A percentile compares a stretch with the other conserved stretches of the same genome.
Evolutionary conservation across 169 alveolate species (phyloP).

Genomic region (Cryptosporidium andersoni): DNA sequence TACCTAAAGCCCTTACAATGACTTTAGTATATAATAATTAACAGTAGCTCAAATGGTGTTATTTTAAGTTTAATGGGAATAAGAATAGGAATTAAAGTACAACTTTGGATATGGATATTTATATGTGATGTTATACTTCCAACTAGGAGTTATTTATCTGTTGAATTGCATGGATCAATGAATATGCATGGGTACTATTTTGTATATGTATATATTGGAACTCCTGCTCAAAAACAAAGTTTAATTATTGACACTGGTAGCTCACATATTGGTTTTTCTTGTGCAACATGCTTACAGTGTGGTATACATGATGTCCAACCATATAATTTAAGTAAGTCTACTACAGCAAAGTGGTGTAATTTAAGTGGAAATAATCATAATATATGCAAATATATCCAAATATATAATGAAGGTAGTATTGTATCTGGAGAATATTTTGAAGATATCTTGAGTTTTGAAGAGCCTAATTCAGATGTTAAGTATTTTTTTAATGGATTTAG

Average conservation of each 20-base stretch:
- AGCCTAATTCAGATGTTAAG: conserved; percentile 4
- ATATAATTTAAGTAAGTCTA: conserved; percentile 62
- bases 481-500: neutral
- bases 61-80: neutral
- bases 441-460: conserved; percentile 69
- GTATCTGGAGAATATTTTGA: conserved; percentile 73
- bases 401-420: conserved; percentile 76
- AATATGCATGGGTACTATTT: conserved; percentile 34
- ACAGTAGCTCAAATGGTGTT: neutral
- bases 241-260: conserved; percentile 78
- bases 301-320: conserved; percentile 76
- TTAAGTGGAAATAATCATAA: conserved; percentile 1
- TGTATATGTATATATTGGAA: conserved; percentile 23
- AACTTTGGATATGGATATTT: neutral
- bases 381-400: conserved; percentile 73
- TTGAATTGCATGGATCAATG: conserved; percentile 1
- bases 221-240: conserved; percentile 75
- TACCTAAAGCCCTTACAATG: too few species aligned
- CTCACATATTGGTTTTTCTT: conserved; percentile 76
- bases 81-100: neutral
- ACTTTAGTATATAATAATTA: neutral
- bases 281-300: conserved; percentile 74
- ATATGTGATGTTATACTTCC: neutral
- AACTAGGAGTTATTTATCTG: neutral
- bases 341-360: conserved; percentile 63